Conservation (phyloP, 2,329 filamentous ascomycete species). For the Immersiporthe knoxdaviesiana region DNA sequence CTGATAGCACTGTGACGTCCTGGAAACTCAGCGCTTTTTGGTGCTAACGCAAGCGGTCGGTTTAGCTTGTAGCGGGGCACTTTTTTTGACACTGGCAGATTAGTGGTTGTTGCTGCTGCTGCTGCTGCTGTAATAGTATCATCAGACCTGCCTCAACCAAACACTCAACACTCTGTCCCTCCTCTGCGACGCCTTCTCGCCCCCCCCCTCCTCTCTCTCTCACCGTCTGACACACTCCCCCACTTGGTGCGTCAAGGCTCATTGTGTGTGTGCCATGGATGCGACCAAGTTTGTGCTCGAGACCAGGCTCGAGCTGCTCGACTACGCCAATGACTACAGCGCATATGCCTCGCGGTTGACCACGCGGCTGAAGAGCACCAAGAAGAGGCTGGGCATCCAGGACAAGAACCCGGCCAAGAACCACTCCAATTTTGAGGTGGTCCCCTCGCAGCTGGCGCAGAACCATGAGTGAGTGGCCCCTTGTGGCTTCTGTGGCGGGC, state of each 20-base stretch:
- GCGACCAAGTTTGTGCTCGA: constrained; percentile 84
- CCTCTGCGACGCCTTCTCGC: not conserved
- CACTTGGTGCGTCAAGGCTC: not conserved
- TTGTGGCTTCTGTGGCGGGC: not conserved
- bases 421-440: constrained; percentile 69
- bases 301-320: constrained; percentile 79
- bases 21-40: not conserved
- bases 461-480: constrained; percentile 70
- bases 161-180: not conserved
- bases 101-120: not conserved
- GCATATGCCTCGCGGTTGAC: constrained; percentile 81
- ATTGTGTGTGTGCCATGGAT: constrained; percentile 65
- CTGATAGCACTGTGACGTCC: constrained; percentile 12
- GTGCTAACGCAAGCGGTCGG: not conserved
- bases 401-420: constrained; percentile 89
- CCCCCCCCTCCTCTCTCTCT: not conserved
- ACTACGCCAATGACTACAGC: constrained; percentile 80
- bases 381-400: constrained; percentile 82
- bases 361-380: constrained; percentile 78
- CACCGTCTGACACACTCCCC: not conserved
- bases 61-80: constrained; percentile 25
- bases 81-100: constrained; percentile 5
- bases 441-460: constrained; percentile 72
- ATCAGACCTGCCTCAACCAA: not conserved
- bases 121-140: not conserved